phyloP scores from a whole-genome alignment of 257 asterid genomes.

The Nicotiana tomentosiformis region DNA sequence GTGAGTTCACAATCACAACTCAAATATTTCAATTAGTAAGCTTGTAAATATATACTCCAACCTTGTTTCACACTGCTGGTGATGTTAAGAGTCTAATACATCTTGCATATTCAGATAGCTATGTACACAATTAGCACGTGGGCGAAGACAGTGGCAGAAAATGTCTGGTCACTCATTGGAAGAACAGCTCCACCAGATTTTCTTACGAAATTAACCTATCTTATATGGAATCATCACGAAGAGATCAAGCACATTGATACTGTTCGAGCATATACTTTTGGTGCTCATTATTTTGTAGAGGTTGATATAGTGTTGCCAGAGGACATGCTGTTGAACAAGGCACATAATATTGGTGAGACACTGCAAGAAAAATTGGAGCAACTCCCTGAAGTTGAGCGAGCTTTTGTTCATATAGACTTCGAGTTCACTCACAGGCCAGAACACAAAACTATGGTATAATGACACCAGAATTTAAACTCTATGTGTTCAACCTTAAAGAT shows the following conservation, averaged over 20 bases:
- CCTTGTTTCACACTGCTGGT: not conserved
- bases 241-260: slow-evolving; percentile 84
- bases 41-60: not conserved
- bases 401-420: slow-evolving; percentile 89
- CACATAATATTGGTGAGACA: slow-evolving; percentile 87
- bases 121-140: slow-evolving; percentile 80
- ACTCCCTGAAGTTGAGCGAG: slow-evolving; percentile 83
- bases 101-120: slow-evolving; percentile 49
- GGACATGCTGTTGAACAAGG: slow-evolving; percentile 62
- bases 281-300: slow-evolving; percentile 85
- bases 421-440: slow-evolving; percentile 83
- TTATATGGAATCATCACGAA: slow-evolving; percentile 81
- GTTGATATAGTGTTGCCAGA: slow-evolving; percentile 26
- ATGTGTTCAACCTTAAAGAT: too few species aligned
- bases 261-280: slow-evolving; percentile 84
- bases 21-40: not conserved
- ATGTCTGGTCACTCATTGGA: slow-evolving; percentile 75
- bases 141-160: slow-evolving; percentile 85
- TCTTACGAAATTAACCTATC: slow-evolving; percentile 69
- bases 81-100: not conserved
- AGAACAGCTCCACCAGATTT: slow-evolving; percentile 94
- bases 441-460: slow-evolving; percentile 31
- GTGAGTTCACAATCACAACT: slow-evolving; percentile 34
- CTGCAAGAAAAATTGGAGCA: slow-evolving; percentile 85
- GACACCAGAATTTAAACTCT: not conserved